Percentiles rank a stretch among this genome's conserved stretches.
These are phyloP conservation scores for Chalciporus piperatus DNA, from an alignment of 768 basidiomycete species.

Conservation along the genomic window DNA sequence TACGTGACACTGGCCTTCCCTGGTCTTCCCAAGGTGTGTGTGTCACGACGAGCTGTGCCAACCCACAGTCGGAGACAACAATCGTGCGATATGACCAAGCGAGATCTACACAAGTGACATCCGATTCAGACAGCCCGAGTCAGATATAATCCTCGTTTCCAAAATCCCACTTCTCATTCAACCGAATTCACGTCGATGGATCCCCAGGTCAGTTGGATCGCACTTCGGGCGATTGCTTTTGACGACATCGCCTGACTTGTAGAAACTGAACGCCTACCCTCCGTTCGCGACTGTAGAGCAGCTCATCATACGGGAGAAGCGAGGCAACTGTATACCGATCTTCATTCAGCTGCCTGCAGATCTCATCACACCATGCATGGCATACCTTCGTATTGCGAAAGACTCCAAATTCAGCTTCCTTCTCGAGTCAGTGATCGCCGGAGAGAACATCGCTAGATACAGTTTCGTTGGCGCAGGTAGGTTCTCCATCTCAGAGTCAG, in stretches of 20 bases:
- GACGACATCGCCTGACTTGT: slow-evolving; percentile 50
- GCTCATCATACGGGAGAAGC: slow-evolving; percentile 76
- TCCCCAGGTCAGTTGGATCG: slow-evolving; percentile 40
- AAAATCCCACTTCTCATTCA: neutral
- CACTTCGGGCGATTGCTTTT: slow-evolving; percentile 33
- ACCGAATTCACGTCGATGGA: slow-evolving; percentile 38
- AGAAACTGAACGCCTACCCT: slow-evolving; percentile 71
- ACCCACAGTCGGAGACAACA: too few species aligned
- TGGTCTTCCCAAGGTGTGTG: neutral
- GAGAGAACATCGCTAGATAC: slow-evolving; percentile 89
- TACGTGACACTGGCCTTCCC: neutral
- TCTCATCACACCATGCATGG: slow-evolving; percentile 94
- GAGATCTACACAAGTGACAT: neutral
- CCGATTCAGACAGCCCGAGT: neutral
- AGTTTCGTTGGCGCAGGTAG: slow-evolving; percentile 95
- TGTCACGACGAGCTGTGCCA: neutral
- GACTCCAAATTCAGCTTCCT: slow-evolving; percentile 94
- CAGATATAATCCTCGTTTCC: neutral
- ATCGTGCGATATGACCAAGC: too few species aligned
- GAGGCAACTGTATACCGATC: slow-evolving; percentile 90
- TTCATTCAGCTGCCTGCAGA: slow-evolving; percentile 93
- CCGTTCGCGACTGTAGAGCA: slow-evolving; percentile 72
- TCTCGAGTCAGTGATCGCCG: slow-evolving; percentile 87
- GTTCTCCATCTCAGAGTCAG: slow-evolving; percentile 22
- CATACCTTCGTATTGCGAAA: slow-evolving; percentile 89